Conservation (phyloP, 805 yeast genomes). For the Starmerella floris region DNA sequence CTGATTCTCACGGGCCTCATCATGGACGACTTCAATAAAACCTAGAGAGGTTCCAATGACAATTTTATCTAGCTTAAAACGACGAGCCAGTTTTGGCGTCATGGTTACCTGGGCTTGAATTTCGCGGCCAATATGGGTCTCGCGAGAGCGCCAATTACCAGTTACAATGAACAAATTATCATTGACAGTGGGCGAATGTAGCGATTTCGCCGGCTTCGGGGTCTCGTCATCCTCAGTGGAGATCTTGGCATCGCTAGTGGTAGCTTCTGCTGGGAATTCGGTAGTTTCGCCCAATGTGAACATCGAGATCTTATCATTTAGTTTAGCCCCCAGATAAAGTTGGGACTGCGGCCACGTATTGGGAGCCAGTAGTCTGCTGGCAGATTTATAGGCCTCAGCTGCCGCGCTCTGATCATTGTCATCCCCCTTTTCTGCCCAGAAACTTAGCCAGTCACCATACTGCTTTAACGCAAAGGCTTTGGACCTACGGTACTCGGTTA, state of each 20-base stretch:
- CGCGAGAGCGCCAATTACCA: constrained; percentile 13
- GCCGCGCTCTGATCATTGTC: constrained; percentile 11
- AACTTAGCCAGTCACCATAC: constrained; percentile 15
- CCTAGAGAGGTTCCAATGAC: constrained; percentile 13
- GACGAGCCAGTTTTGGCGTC: constrained; percentile 11
- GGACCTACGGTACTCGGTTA: constrained; percentile 11
- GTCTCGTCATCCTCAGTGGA: not conserved
- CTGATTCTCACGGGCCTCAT: not conserved
- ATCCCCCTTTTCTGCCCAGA: not conserved
- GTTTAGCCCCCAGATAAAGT: constrained; percentile 4
- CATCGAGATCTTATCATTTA: constrained; percentile 10
- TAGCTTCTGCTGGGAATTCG: not conserved
- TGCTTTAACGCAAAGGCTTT: constrained; percentile 13
- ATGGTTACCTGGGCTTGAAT: constrained; percentile 17
- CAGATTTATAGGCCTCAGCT: constrained; percentile 13
- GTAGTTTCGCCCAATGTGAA: constrained; percentile 7
- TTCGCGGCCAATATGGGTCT: constrained; percentile 18
- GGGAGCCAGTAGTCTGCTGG: constrained; percentile 3
- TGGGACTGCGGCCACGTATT: constrained; percentile 14
- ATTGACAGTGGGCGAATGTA: not conserved
- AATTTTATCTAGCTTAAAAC: constrained; percentile 7
- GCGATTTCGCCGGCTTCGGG: not conserved
- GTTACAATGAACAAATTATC: not conserved
- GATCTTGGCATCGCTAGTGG: not conserved
- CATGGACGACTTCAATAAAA: constrained; percentile 3